Evolutionary conservation across 2,329 filamentous ascomycete genomes (phyloP).

Genomic region (Ophiosphaerella korrae): DNA sequence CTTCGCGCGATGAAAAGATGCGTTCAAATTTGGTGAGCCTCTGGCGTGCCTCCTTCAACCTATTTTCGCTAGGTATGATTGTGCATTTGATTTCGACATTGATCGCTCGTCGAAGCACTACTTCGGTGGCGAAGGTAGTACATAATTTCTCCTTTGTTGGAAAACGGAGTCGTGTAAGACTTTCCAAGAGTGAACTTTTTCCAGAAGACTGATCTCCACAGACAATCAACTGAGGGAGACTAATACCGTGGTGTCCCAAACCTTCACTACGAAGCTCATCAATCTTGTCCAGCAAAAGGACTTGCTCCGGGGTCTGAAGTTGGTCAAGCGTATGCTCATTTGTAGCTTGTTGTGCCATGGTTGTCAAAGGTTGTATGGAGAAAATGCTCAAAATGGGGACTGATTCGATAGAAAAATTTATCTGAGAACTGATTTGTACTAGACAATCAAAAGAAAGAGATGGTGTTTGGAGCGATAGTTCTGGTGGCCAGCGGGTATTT

Average conservation of each 20-base stretch:
- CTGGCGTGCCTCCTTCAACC: conserved; percentile 13
- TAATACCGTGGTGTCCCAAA: conserved; percentile 38
- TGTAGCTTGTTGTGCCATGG: conserved; percentile 14
- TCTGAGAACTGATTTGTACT: background rate
- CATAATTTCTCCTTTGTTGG: conserved; percentile 60
- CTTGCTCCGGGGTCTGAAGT: conserved; percentile 34
- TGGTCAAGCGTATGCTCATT: conserved; percentile 25
- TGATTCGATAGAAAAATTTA: too few relatives aligned
- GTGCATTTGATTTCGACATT: conserved; percentile 50
- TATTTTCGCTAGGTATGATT: conserved; percentile 40
- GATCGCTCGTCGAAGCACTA: conserved; percentile 56
- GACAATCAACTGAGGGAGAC: conserved; percentile 38
- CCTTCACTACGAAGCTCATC: conserved; percentile 52
- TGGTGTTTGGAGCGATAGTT: background rate
- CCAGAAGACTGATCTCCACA: conserved; percentile 39
- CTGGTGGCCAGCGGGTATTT: background rate
- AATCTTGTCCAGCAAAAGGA: conserved; percentile 58
- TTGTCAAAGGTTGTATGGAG: background rate
- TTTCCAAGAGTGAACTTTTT: conserved; percentile 39
- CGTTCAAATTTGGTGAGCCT: conserved; percentile 24
- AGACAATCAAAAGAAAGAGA: background rate
- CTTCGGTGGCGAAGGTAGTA: conserved; percentile 66
- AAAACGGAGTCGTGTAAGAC: conserved; percentile 61
- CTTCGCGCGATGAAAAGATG: conserved; percentile 22
- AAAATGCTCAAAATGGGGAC: too few relatives aligned